Evolutionary conservation across 2,329 filamentous ascomycete genomes (phyloP).

Genomic region (Neonectria hederae): DNA sequence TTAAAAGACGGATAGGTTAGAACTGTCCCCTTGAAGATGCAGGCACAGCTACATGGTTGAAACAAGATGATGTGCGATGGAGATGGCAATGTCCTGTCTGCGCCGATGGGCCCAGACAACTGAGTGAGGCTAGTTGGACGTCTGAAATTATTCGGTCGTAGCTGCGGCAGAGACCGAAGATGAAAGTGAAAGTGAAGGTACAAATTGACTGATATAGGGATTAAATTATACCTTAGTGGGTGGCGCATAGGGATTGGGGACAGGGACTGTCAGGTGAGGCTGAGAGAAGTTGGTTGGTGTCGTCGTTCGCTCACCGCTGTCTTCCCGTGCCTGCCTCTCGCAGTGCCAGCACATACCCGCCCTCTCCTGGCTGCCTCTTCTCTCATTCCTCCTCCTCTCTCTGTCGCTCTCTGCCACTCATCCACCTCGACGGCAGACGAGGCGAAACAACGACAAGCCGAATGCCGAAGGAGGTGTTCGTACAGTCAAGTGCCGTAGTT

Average conservation of each 20-base stretch:
- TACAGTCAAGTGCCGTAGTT: not conserved
- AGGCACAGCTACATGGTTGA: not conserved
- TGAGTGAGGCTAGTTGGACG: not conserved
- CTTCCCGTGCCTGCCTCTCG: too few species aligned
- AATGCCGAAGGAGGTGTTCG: constrained; percentile 4
- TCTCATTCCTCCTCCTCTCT: not conserved
- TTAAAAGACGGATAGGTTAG: not conserved
- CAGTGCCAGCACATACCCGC: constrained; percentile 1
- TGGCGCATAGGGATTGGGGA: not conserved
- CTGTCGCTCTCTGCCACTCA: constrained; percentile 2
- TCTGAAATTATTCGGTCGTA: constrained; percentile 8
- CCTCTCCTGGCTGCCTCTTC: not conserved
- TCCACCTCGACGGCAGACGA: not conserved
- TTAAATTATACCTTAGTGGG: not conserved
- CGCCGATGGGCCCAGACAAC: not conserved
- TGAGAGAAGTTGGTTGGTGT: not conserved
- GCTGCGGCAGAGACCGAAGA: not conserved
- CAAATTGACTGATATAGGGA: not conserved
- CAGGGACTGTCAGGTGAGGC: constrained; percentile 5
- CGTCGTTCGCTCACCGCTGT: not conserved
- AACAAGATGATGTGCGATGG: not conserved
- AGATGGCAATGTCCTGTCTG: not conserved
- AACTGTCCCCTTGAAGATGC: not conserved
- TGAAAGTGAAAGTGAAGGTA: not conserved
- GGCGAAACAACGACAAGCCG: not conserved